Percentiles rank a stretch among this genome's conserved stretches.
phyloP scores from a whole-genome alignment of 305 asterid species.

The Rubia peregrina region DNA sequence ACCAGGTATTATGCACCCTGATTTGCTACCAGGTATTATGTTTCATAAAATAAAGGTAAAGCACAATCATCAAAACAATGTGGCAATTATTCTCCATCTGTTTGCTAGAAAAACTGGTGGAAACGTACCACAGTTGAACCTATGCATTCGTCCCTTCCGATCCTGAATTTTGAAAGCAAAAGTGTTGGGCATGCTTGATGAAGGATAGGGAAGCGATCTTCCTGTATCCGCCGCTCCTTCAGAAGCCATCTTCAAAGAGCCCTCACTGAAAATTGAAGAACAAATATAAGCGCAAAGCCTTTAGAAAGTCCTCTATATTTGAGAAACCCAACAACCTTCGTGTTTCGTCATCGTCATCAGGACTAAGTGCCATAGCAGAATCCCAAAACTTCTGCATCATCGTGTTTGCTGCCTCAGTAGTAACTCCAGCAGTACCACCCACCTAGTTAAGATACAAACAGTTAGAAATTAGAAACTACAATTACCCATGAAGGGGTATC shows the following conservation, averaged over 20 bases:
- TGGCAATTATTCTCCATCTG: neutral
- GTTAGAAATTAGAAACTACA: neutral
- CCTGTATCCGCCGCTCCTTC: slow-evolving; percentile 79
- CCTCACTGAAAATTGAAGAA: slow-evolving; percentile 48
- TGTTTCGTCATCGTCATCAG: slow-evolving; percentile 83
- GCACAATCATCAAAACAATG: neutral
- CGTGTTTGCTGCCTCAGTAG: slow-evolving; percentile 57
- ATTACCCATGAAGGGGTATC: neutral
- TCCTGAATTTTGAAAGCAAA: slow-evolving; percentile 92
- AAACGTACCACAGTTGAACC: slow-evolving; percentile 74
- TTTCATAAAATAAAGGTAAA: neutral
- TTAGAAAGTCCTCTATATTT: neutral
- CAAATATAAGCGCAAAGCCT: slow-evolving; percentile 22
- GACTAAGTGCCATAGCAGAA: slow-evolving; percentile 82
- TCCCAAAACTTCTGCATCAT: slow-evolving; percentile 98
- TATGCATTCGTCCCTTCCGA: slow-evolving; percentile 79
- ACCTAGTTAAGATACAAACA: slow-evolving; percentile 41
- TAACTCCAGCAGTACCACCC: slow-evolving; percentile 72
- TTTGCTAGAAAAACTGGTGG: neutral
- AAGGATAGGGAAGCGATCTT: slow-evolving; percentile 43
- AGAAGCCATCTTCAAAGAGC: slow-evolving; percentile 72
- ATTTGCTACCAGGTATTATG: neutral
- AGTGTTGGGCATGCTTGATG: slow-evolving; percentile 40
- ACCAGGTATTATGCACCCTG: too few relatives aligned
- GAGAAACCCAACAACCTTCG: slow-evolving; percentile 42